These are phyloP conservation scores for Euphrasia arctica DNA, from an alignment of 305 asterid species.

Conservation along the genomic window DNA sequence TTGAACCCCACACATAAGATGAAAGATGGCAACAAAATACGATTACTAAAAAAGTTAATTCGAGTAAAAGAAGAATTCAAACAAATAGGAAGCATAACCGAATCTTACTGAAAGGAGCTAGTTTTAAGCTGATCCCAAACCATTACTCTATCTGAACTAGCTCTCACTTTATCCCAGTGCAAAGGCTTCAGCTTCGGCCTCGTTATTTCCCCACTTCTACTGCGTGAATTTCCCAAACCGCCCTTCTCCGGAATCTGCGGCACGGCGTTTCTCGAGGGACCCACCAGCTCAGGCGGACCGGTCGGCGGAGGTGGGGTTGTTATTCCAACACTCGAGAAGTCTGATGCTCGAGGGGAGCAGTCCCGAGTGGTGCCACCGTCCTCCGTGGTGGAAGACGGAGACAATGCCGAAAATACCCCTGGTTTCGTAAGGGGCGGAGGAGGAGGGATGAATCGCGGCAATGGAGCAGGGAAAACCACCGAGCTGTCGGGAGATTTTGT, in stretches of 20 bases:
- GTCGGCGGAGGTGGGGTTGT: constrained; percentile 44
- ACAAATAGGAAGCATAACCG: not conserved
- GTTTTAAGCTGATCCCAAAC: constrained; percentile 84
- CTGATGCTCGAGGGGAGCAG: constrained; percentile 57
- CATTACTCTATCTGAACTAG: constrained; percentile 68
- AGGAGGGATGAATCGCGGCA: constrained; percentile 51
- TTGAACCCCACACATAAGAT: not conserved
- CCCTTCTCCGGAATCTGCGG: constrained; percentile 28
- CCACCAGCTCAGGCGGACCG: constrained; percentile 61
- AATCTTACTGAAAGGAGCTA: constrained; percentile 74
- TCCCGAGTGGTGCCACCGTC: constrained; percentile 36
- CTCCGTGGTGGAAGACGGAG: constrained; percentile 52
- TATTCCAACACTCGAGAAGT: constrained; percentile 34
- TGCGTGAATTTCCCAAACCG: constrained; percentile 32
- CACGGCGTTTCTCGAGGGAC: constrained; percentile 44
- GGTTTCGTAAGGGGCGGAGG: constrained; percentile 40
- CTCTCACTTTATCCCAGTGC: constrained; percentile 92
- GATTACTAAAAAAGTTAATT: not conserved
- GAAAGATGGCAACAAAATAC: no score
- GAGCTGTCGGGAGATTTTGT: constrained; percentile 74
- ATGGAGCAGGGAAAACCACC: constrained; percentile 51
- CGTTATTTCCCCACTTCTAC: constrained; percentile 37
- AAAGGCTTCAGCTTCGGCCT: constrained; percentile 78
- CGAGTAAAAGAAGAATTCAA: not conserved
- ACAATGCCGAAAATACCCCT: constrained; percentile 39